Base-by-base conservation (phyloP, 1,284 basidiomycete genomes). In the Mycena citricolor region DNA sequence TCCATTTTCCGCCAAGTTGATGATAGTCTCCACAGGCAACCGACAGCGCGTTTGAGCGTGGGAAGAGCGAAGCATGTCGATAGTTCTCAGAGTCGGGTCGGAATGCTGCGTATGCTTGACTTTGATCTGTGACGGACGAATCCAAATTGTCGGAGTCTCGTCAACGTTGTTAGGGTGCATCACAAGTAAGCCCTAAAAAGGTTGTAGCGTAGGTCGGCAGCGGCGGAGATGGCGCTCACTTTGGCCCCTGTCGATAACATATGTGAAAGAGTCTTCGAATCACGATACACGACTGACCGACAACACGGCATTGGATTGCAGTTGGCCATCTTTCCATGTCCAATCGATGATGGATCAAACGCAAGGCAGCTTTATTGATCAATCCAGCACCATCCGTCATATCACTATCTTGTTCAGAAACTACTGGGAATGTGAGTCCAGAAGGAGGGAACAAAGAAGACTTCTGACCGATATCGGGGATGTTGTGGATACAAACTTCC, bases 351-450 rank as follows among this genome's bases (percentile, higher is more conserved):
- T 60, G 57, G 6, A 76, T 51, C 10, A 56, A 48, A 21, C 61
- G 58, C 7, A 72, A 54, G 4, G 64, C 64, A 25, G 62, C 52
- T 31, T 66, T 63, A 46, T 73, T 77, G n/a, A 70, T 67, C 26
- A 61, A 67, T 3, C 76, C 76, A 24, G 69, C 70, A 2, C 77
- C 77, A 54, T 80, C 77, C 0, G 76, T 79, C 73, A 80, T 76
- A 45, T 76, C 71, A 4, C 68, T 67, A 1, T 59, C 60, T 16
- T 57, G 39, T 20, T 47, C 25, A 33, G 57, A 63, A 29, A 11
- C 13, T 8, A 26, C 16, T 43, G 5, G 41, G 14, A 49, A 21
- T 39, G 5, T 35, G 25, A 16, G 42, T 19, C 34, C 14, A 20
- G 13, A 2, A 23, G 17, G 33, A 17, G 36, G 17, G 29, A 24